A percentile compares a stretch with the other conserved stretches of the same genome.
These are phyloP conservation scores for Plasmopara viticola DNA, from an alignment of 352 stramenopile genomes.

Conservation along the genomic window DNA sequence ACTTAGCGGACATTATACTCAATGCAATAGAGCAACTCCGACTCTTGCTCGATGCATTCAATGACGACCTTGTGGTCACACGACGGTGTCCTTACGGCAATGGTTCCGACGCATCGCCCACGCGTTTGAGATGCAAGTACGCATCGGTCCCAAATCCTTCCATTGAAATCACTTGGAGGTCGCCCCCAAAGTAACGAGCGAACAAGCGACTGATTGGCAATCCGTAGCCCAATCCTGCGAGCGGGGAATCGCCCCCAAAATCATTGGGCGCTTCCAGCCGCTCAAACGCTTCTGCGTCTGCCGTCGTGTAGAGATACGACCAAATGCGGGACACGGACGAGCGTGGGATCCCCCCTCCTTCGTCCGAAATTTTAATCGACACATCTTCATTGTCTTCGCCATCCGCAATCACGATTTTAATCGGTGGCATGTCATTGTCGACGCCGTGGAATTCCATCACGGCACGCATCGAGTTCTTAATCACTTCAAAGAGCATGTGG, in stretches of 20 bases:
- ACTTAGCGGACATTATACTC: not conserved
- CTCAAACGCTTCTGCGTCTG: slow-evolving; percentile 91
- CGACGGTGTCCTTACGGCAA: slow-evolving; percentile 38
- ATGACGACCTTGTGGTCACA: too few relatives aligned
- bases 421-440: slow-evolving; percentile 96
- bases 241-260: slow-evolving; percentile 82
- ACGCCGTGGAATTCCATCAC: slow-evolving; percentile 97
- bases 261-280: slow-evolving; percentile 83
- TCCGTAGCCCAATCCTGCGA: slow-evolving; percentile 95
- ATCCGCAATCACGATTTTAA: slow-evolving; percentile 99
- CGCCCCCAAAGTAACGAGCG: slow-evolving; percentile 98
- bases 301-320: slow-evolving; percentile 99
- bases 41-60: not conserved
- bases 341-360: slow-evolving; percentile 98
- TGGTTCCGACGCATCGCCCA: slow-evolving; percentile 87
- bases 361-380: slow-evolving; percentile 99
- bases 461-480: slow-evolving; percentile 99
- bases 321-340: slow-evolving; percentile 98
- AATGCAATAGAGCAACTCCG: not conserved
- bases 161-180: slow-evolving; percentile 99
- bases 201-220: slow-evolving; percentile 96
- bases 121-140: slow-evolving; percentile 91
- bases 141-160: slow-evolving; percentile 99
- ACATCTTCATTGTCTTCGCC: slow-evolving; percentile 98
- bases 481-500: slow-evolving; percentile 99